Evolutionary conservation across 768 basidiomycete genomes (phyloP), one percentile per base, ranked within the genome.

Genomic region (Leccinum ochraceum): DNA sequence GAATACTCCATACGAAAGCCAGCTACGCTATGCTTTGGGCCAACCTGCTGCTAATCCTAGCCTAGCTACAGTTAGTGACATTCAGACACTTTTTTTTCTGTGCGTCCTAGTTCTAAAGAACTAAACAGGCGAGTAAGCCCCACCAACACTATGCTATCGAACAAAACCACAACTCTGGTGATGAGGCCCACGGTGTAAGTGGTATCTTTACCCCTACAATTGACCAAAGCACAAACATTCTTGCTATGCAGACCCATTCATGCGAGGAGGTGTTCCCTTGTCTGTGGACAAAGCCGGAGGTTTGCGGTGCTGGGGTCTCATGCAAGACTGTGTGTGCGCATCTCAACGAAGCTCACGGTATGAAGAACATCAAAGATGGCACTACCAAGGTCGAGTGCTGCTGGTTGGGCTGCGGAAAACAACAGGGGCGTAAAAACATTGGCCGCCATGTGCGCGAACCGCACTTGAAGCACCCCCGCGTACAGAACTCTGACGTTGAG

Each of bases 401-500:
- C 0, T 68, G 63, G 66, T 0, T 2, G 0, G 58, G 30, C 0
- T 66, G 63, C 39, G 0, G 0, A 3, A 37, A 24, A 22, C 0
- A 0, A 0, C 1, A 24, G 22, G 1, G 0, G 6, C 32, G 26
- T 4, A 62, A 69, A 6, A 66, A 60, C 17, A 53, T 63, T 4
- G 1, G 0, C 4, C 63, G 67, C 0, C 67, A 67, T 2, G 4
- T 59, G 3, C 4, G 6, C 0, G 67, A 66, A 1, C 0, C 0
- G 0, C 67, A 67, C 1, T 5, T 66, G 10, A 39, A 20, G 1
- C 63, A 66, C 34, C 37, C 11, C 0, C 60, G 66, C 20, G 0
- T 0, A 4, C 2, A 14, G 26, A 42, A 22, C 5, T 30, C 37
- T 56, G 52, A 37, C 11, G 20, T n/a, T 24, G 24, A 56, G 30